A percentile compares a stretch with the other conserved stretches of the same genome.
Conservation (phyloP, 179 eudicot species). For the Spergularia azorica region DNA sequence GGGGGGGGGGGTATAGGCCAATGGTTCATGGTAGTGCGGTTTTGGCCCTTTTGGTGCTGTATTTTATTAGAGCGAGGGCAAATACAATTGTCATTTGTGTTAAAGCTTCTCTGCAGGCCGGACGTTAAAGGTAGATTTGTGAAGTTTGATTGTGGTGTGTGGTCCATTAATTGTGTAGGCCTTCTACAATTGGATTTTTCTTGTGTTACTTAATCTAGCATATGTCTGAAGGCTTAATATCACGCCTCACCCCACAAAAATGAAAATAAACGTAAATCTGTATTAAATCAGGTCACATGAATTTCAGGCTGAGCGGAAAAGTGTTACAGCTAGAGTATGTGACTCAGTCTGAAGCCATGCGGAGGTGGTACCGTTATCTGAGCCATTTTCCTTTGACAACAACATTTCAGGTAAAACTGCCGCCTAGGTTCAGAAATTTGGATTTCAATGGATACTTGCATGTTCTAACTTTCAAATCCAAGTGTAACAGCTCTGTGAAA, state of each 20-base stretch:
- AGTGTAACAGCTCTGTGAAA: conserved; percentile 76
- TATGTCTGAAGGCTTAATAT: neutral
- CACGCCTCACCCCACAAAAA: neutral
- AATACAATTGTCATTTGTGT: neutral
- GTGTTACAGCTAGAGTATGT: conserved; percentile 83
- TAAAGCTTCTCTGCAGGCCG: neutral
- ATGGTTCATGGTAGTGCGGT: neutral
- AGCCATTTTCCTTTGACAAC: conserved; percentile 94
- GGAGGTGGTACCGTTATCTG: conserved; percentile 86
- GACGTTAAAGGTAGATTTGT: neutral
- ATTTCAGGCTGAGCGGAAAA: conserved; percentile 77
- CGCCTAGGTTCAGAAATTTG: neutral
- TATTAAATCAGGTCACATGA: conserved; percentile 21
- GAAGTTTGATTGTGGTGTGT: neutral
- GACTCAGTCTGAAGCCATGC: conserved; percentile 90
- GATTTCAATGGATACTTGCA: neutral
- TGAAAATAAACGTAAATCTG: no score
- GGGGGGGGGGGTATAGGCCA: no score
- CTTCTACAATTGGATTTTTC: neutral
- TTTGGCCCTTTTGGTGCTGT: neutral
- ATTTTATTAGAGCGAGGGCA: neutral
- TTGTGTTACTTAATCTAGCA: neutral
- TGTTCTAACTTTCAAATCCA: conserved; percentile 24
- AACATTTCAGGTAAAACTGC: conserved; percentile 69
- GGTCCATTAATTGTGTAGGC: neutral